phyloP scores from a whole-genome alignment of 345 rosid genomes.

The Citrus medica region DNA sequence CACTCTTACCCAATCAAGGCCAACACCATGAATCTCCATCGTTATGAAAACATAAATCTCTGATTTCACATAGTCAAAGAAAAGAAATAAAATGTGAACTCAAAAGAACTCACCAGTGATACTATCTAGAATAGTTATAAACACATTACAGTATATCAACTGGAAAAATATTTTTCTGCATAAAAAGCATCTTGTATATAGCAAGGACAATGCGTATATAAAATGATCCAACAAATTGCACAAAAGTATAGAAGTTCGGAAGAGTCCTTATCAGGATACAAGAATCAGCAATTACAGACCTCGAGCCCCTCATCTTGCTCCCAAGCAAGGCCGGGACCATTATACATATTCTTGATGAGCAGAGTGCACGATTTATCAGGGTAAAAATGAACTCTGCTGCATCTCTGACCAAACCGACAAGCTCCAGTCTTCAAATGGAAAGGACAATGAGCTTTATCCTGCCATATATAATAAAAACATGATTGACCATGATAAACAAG shows the following conservation, averaged over 20 bases:
- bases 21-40: slow-evolving; percentile 51
- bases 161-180: neutral
- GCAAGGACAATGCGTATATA: neutral
- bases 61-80: slow-evolving; percentile 53
- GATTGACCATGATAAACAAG: neutral
- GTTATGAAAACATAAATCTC: slow-evolving; percentile 49
- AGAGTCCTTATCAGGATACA: slow-evolving; percentile 70
- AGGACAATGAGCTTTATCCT: slow-evolving; percentile 99
- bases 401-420: slow-evolving; percentile 93
- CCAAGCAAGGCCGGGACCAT: slow-evolving; percentile 92
- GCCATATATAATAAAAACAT: slow-evolving; percentile 8
- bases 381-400: slow-evolving; percentile 96
- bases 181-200: neutral
- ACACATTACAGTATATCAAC: neutral
- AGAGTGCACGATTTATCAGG: slow-evolving; percentile 82
- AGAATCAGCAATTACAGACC: slow-evolving; percentile 86
- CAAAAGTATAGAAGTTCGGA: neutral
- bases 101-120: slow-evolving; percentile 16
- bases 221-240: neutral
- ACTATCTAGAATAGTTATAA: neutral
- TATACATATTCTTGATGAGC: slow-evolving; percentile 92
- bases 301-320: slow-evolving; percentile 99
- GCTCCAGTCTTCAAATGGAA: slow-evolving; percentile 95
- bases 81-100: slow-evolving; percentile 21
- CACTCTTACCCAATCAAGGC: slow-evolving; percentile 40